Percentiles rank a stretch among this genome's conserved stretches.
These are phyloP conservation scores for Rosa multiflora DNA, from an alignment of 306 rosid species.

Conservation along the genomic window DNA sequence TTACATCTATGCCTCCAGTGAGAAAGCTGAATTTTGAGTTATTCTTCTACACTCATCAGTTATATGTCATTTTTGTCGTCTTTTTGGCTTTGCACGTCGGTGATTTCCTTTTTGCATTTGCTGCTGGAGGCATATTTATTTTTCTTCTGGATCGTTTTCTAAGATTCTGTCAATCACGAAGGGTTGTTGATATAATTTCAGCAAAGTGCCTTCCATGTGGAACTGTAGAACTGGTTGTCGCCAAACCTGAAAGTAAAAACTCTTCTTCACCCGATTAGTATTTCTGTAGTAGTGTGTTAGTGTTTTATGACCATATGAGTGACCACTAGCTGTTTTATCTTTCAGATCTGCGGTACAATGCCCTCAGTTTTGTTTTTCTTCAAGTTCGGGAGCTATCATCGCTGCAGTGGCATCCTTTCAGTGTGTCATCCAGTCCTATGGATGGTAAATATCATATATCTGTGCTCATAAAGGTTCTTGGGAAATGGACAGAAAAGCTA, in stretches of 20 bases:
- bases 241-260: slow-evolving; percentile 75
- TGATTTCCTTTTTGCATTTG: slow-evolving; percentile 65
- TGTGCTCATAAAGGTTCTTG: slow-evolving; percentile 85
- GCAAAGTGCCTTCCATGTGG: slow-evolving; percentile 84
- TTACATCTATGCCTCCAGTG: slow-evolving; percentile 78
- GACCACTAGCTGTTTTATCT: slow-evolving; percentile 20
- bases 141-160: slow-evolving; percentile 86
- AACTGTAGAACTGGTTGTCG: slow-evolving; percentile 72
- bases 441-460: slow-evolving; percentile 81
- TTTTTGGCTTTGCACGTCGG: slow-evolving; percentile 87
- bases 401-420: slow-evolving; percentile 99
- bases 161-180: slow-evolving; percentile 83
- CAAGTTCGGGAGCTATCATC: slow-evolving; percentile 82
- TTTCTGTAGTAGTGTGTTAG: background rate
- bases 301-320: slow-evolving; percentile 13
- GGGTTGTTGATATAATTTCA: slow-evolving; percentile 63
- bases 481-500: slow-evolving; percentile 71
- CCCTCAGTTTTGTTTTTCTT: slow-evolving; percentile 86
- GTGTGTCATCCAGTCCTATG: slow-evolving; percentile 90
- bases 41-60: slow-evolving; percentile 94
- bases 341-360: slow-evolving; percentile 80
- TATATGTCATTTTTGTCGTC: slow-evolving; percentile 67
- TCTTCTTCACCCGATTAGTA: background rate
- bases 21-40: slow-evolving; percentile 75
- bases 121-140: slow-evolving; percentile 77